Evolutionary conservation across 2,329 filamentous ascomycete species (phyloP).

Genomic region (Alternaria rosae): DNA sequence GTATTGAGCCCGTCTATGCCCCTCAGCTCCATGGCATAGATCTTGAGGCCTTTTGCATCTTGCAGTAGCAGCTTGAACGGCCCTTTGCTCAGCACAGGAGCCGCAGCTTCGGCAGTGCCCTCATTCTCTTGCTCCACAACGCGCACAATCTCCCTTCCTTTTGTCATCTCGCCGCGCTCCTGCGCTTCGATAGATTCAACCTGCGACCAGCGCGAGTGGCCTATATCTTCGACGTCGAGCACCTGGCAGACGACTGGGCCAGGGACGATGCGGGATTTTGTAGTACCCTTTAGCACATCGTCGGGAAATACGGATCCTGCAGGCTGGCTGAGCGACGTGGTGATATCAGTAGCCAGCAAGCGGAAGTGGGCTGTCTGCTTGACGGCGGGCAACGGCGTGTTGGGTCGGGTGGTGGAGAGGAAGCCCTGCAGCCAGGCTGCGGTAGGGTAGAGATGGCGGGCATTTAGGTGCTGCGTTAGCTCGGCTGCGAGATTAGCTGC

Average conservation of each 20-base stretch:
- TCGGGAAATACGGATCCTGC: conserved; percentile 62
- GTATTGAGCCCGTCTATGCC: conserved; percentile 71
- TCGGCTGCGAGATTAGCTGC: conserved; percentile 42
- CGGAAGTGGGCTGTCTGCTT: conserved; percentile 82
- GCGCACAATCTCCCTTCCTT: conserved; percentile 82
- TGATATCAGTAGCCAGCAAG: conserved; percentile 79
- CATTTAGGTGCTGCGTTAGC: conserved; percentile 62
- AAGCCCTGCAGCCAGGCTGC: conserved; percentile 70
- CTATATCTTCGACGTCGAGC: conserved; percentile 84
- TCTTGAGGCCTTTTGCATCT: conserved; percentile 71
- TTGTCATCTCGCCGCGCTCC: conserved; percentile 74
- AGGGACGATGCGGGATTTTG: conserved; percentile 64
- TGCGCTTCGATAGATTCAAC: conserved; percentile 80
- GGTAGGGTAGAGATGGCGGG: conserved; percentile 63
- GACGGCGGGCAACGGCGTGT: conserved; percentile 72
- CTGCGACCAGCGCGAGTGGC: conserved; percentile 82
- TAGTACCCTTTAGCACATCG: conserved; percentile 62
- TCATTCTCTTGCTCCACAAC: conserved; percentile 64
- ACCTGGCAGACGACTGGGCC: conserved; percentile 79
- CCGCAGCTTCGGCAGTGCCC: conserved; percentile 33
- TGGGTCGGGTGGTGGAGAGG: conserved; percentile 61
- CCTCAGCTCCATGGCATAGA: conserved; percentile 76
- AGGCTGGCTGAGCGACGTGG: conserved; percentile 60
- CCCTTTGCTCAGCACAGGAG: conserved; percentile 54
- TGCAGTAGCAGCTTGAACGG: conserved; percentile 86